A percentile compares a stretch with the other conserved stretches of the same genome.
Evolutionary conservation across 164 flowering plant species (phyloP).

Genomic region (Taxillus chinensis): DNA sequence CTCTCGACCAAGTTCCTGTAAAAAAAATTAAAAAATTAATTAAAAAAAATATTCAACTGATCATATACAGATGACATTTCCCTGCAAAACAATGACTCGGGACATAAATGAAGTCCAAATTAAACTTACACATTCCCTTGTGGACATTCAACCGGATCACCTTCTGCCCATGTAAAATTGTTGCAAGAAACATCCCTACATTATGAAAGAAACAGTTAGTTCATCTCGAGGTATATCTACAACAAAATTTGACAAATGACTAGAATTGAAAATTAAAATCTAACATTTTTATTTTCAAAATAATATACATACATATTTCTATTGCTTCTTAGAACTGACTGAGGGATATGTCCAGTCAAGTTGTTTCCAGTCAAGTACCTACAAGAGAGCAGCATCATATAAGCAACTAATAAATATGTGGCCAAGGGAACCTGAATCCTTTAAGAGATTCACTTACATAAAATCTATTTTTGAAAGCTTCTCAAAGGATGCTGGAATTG

Average conservation of each 20-base stretch:
- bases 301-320: constrained; percentile 44
- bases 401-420: not conserved
- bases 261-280: no score
- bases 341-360: constrained; percentile 54
- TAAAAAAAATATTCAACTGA: not conserved
- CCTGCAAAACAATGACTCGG: no score
- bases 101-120: not conserved
- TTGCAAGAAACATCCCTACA: constrained; percentile 66
- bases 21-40: constrained; percentile 6
- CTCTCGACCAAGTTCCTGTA: constrained; percentile 68
- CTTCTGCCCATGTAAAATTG: constrained; percentile 53
- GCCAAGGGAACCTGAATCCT: not conserved
- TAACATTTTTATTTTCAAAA: not conserved
- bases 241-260: no score
- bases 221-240: no score
- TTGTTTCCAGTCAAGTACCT: constrained; percentile 65
- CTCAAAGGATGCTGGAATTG: no score
- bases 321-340: constrained; percentile 37
- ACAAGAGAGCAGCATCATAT: not conserved
- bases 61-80: no score
- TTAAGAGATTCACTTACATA: no score
- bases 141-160: constrained; percentile 43
- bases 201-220: not conserved
- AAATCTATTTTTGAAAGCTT: no score
- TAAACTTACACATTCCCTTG: constrained; percentile 57